Evolutionary conservation across 208 protist genomes (phyloP).

Genomic region (Wallacemonas rigidus): DNA sequence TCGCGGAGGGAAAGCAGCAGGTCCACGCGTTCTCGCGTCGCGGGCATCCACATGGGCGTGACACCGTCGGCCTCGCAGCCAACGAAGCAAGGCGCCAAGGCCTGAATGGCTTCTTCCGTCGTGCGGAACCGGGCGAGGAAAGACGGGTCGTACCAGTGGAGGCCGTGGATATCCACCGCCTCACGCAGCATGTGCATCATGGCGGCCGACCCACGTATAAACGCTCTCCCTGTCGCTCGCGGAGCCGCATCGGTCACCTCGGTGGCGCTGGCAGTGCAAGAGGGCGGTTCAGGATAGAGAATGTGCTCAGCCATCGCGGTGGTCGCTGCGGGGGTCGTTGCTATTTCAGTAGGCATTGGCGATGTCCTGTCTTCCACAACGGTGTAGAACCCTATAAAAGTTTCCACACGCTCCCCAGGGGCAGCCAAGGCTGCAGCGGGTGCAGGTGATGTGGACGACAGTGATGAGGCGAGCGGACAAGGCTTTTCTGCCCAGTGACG

Average conservation of each 20-base stretch:
- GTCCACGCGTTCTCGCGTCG: constrained; percentile 50
- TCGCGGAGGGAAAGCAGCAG: constrained; percentile 58
- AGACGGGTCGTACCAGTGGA: constrained; percentile 65
- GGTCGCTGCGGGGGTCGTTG: neutral
- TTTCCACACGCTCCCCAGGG: constrained; percentile 40
- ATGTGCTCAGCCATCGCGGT: neutral
- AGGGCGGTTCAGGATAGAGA: neutral
- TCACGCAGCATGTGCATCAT: constrained; percentile 74
- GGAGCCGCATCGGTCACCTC: neutral
- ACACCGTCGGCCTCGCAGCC: constrained; percentile 55
- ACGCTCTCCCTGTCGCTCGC: neutral
- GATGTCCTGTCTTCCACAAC: neutral
- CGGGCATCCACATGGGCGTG: constrained; percentile 80
- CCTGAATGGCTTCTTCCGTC: constrained; percentile 32
- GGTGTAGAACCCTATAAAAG: constrained; percentile 62
- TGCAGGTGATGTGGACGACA: neutral
- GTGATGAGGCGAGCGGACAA: neutral
- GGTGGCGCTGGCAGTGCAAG: no score
- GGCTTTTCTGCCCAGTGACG: constrained; percentile 75
- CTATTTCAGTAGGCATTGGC: no score
- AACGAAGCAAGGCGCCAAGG: constrained; percentile 56
- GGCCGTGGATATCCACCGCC: constrained; percentile 54
- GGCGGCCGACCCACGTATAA: constrained; percentile 75
- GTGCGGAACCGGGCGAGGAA: constrained; percentile 45
- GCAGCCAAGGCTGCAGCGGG: constrained; percentile 11